Percentiles rank a stretch among this genome's conserved stretches.
Conservation (phyloP, 768 basidiomycete genomes). For the Naganishia antarctica region DNA sequence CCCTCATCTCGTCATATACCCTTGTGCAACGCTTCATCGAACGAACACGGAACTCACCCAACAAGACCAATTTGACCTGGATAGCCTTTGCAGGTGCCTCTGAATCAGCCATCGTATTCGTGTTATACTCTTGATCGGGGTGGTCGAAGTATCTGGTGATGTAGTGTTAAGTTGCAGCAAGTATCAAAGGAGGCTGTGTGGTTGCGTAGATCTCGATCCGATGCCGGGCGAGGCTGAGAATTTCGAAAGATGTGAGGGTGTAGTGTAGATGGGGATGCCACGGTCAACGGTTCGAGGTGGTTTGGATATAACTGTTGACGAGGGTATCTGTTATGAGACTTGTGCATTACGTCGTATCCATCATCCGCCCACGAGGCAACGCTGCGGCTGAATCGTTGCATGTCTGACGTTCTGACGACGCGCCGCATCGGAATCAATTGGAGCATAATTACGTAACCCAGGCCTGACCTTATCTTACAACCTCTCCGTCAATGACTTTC, state of each 20-base stretch:
- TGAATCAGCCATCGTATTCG: slow-evolving; percentile 18
- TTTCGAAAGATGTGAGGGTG: no score
- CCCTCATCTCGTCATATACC: no score
- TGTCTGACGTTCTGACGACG: slow-evolving; percentile 3
- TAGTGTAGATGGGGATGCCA: no score
- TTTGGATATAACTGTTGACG: no score
- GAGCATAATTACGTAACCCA: background rate
- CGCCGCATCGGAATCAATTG: slow-evolving; percentile 1
- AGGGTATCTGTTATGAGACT: background rate
- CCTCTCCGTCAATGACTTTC: no score
- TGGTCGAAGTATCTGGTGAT: background rate
- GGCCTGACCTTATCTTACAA: background rate
- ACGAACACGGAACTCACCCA: slow-evolving; percentile 59
- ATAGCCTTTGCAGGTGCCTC: slow-evolving; percentile 62
- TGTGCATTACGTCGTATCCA: slow-evolving; percentile 12
- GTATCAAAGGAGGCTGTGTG: slow-evolving; percentile 13
- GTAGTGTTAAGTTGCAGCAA: background rate
- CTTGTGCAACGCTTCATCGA: background rate
- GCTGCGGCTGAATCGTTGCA: no score
- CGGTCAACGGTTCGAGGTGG: no score
- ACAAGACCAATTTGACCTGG: slow-evolving; percentile 93
- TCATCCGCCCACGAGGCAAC: no score
- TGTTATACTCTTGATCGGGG: background rate
- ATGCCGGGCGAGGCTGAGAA: background rate
- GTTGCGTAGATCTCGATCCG: background rate